Evolutionary conservation across 2,329 filamentous ascomycete genomes (phyloP).

Genomic region (Aspergillus quadrilineatus): DNA sequence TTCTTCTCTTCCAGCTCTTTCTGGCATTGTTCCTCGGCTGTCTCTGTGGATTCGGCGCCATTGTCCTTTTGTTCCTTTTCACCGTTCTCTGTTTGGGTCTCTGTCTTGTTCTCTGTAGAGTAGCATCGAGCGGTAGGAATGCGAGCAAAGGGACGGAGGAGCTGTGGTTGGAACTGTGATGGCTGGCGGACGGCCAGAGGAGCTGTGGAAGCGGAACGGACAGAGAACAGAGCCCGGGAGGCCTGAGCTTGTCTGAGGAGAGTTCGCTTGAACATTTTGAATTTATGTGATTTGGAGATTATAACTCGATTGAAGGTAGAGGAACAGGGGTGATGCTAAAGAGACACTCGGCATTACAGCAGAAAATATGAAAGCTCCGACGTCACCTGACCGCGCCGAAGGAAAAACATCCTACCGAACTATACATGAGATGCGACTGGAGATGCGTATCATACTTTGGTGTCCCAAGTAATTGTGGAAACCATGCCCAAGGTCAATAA

Average conservation of each 20-base stretch:
- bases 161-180: conserved; percentile 34
- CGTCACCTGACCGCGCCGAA: conserved; percentile 18
- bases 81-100: conserved; percentile 17
- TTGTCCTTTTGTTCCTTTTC: conserved; percentile 43
- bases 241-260: conserved; percentile 44
- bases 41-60: conserved; percentile 28
- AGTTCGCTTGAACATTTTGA: conserved; percentile 45
- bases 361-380: conserved; percentile 21
- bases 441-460: too few relatives aligned
- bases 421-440: background rate
- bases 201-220: conserved; percentile 35
- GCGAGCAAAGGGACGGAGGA: conserved; percentile 35
- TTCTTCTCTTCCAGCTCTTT: conserved; percentile 71
- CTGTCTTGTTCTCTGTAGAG: conserved; percentile 43
- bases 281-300: conserved; percentile 5
- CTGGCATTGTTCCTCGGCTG: conserved; percentile 51
- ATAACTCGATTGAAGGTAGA: background rate
- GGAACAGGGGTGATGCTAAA: conserved; percentile 3
- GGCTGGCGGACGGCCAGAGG: conserved; percentile 34
- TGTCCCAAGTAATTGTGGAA: too few relatives aligned
- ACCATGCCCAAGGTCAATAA: too few relatives aligned
- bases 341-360: conserved; percentile 9
- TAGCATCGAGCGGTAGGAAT: conserved; percentile 41
- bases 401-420: conserved; percentile 17
- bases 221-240: conserved; percentile 35